phyloP scores from a whole-genome alignment of 225 moss, liverwort and hornwort genomes.

The Physcomitrium patens region DNA sequence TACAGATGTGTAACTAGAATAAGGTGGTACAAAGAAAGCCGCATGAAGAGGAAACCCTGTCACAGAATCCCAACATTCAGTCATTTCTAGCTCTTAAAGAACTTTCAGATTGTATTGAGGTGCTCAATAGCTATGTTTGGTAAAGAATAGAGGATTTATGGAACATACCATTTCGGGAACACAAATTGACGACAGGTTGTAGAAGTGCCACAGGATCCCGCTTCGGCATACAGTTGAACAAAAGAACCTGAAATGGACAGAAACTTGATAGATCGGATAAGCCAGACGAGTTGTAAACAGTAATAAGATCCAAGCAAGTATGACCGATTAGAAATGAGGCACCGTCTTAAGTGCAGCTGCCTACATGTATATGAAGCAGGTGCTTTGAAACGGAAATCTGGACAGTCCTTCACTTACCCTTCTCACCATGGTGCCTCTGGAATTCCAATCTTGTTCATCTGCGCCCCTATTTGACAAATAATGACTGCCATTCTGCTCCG shows the following conservation, averaged over 20 bases:
- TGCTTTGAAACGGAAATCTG: conserved; percentile 5
- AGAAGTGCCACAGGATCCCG: conserved; percentile 86
- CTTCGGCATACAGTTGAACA: conserved; percentile 99
- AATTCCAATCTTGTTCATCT: conserved; percentile 53
- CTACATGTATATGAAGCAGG: not conserved
- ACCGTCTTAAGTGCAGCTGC: not conserved
- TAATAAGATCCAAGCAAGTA: not conserved
- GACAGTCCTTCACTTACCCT: conserved; percentile 47
- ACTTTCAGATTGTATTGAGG: conserved; percentile 12
- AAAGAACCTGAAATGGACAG: conserved; percentile 66
- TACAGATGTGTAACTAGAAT: conserved; percentile 65
- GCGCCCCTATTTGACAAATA: conserved; percentile 38
- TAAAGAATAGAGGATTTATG: conserved; percentile 9
- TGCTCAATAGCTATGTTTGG: conserved; percentile 3
- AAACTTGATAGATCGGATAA: conserved; percentile 26
- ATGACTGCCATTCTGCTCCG: conserved; percentile 31
- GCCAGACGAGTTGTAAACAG: conserved; percentile 17
- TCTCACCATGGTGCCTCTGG: conserved; percentile 53
- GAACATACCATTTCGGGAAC: conserved; percentile 71
- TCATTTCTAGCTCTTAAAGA: not conserved
- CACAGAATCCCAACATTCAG: conserved; percentile 25
- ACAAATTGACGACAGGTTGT: conserved; percentile 82
- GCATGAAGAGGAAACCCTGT: conserved; percentile 81
- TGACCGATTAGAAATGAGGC: conserved; percentile 8
- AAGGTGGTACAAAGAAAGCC: conserved; percentile 82